A percentile compares a stretch with the other conserved stretches of the same genome.
Evolutionary conservation across 306 rosid species (phyloP).

Genomic region (Trifolium repens): DNA sequence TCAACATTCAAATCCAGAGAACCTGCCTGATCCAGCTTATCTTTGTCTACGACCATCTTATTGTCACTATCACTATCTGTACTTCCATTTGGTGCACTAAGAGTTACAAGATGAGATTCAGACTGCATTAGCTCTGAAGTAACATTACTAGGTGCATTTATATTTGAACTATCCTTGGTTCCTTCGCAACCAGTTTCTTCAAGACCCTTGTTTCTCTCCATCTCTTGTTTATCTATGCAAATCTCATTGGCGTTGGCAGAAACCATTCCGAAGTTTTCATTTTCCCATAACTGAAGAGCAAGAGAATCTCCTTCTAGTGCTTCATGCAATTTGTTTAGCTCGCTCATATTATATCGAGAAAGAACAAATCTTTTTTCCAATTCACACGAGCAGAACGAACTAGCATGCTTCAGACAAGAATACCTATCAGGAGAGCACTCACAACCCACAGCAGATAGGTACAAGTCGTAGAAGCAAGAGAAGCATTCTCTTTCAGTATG

Average conservation of each 20-base stretch:
- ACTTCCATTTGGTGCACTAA: conserved; percentile 48
- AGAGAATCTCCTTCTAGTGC: conserved; percentile 70
- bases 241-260: conserved; percentile 43
- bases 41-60: conserved; percentile 41
- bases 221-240: conserved; percentile 44
- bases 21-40: conserved; percentile 48
- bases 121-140: conserved; percentile 70
- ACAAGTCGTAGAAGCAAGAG: conserved; percentile 87
- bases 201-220: conserved; percentile 43
- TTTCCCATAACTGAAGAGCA: conserved; percentile 57
- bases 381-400: conserved; percentile 68
- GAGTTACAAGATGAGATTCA: conserved; percentile 53
- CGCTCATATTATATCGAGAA: conserved; percentile 58
- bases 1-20: conserved; percentile 66
- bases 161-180: conserved; percentile 54
- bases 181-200: conserved; percentile 44
- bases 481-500: conserved; percentile 82
- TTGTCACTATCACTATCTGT: conserved; percentile 52
- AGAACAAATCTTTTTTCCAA: conserved; percentile 61
- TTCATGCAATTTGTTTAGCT: conserved; percentile 62
- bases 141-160: conserved; percentile 49
- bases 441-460: conserved; percentile 78
- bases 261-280: conserved; percentile 43
- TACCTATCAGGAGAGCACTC: conserved; percentile 75
- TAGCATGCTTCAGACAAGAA: conserved; percentile 83